Conservation (phyloP, 208 protist genomes). For the Trypanosoma cruzi region DNA sequence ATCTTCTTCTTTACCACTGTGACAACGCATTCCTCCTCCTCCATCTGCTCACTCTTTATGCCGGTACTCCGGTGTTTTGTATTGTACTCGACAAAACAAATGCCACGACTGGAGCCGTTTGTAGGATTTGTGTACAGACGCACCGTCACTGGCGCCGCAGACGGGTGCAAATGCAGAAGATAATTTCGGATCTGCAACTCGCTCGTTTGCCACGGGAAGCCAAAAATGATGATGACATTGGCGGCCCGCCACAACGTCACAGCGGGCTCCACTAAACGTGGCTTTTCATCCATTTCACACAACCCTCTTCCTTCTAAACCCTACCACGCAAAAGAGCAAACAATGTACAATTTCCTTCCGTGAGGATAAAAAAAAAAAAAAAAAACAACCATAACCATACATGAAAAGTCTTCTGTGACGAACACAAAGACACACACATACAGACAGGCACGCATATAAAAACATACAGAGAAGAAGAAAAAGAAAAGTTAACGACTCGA, state of each 20-base stretch:
- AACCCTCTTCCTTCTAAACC: neutral
- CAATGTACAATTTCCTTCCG: neutral
- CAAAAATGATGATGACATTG: slow-evolving; percentile 72
- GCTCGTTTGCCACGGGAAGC: slow-evolving; percentile 79
- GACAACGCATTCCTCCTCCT: slow-evolving; percentile 15
- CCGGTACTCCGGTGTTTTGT: neutral
- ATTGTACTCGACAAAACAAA: slow-evolving; percentile 83
- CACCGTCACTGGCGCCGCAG: slow-evolving; percentile 45
- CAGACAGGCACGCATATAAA: neutral
- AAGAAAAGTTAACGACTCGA: neutral
- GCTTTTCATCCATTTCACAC: slow-evolving; percentile 29
- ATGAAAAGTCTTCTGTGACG: neutral
- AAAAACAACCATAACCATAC: neutral
- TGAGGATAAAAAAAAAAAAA: neutral
- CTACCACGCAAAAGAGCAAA: neutral
- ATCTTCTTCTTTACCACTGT: slow-evolving; percentile 47
- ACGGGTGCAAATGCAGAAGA: slow-evolving; percentile 47
- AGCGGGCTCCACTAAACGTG: slow-evolving; percentile 31
- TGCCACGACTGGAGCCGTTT: slow-evolving; percentile 76
- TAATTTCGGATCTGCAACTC: slow-evolving; percentile 55
- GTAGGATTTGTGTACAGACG: slow-evolving; percentile 78
- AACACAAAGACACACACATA: too few relatives aligned
- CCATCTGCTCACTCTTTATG: neutral
- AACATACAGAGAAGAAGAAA: neutral
- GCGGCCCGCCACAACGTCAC: slow-evolving; percentile 23